Percentiles rank a stretch among this genome's conserved stretches.
Evolutionary conservation across 805 yeast genomes (phyloP).

Genomic region (Ogataea nitratoaversa): DNA sequence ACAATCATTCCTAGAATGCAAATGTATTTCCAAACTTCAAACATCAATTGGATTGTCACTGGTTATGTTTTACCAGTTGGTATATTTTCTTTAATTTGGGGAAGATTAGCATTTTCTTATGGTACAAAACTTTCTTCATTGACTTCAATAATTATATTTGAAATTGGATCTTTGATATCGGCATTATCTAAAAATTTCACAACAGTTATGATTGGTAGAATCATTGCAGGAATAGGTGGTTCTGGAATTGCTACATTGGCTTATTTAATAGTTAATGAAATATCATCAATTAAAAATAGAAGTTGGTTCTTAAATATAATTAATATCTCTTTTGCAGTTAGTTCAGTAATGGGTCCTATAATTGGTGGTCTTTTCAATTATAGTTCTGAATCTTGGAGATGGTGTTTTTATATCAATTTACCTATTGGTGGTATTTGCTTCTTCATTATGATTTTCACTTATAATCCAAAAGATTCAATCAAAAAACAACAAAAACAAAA

Average conservation of each 20-base stretch:
- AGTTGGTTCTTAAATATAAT: conserved; percentile 37
- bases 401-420: conserved; percentile 71
- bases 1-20: conserved; percentile 50
- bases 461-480: conserved; percentile 5
- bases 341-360: conserved; percentile 58
- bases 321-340: conserved; percentile 44
- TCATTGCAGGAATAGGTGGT: conserved; percentile 70
- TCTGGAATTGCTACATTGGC: conserved; percentile 64
- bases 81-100: conserved; percentile 51
- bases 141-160: conserved; percentile 48
- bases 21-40: conserved; percentile 41
- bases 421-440: conserved; percentile 61
- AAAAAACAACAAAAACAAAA: no score
- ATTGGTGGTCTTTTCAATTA: conserved; percentile 56
- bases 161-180: conserved; percentile 56
- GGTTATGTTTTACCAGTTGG: conserved; percentile 56
- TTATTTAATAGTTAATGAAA: conserved; percentile 53
- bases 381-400: conserved; percentile 57
- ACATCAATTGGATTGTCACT: conserved; percentile 55
- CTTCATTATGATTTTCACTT: conserved; percentile 32
- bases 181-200: conserved; percentile 53
- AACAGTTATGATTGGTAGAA: conserved; percentile 66
- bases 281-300: conserved; percentile 40
- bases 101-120: conserved; percentile 48
- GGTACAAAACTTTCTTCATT: conserved; percentile 51